Conservation (phyloP, 1,284 basidiomycete genomes). For the Moniliella sp. region DNA sequence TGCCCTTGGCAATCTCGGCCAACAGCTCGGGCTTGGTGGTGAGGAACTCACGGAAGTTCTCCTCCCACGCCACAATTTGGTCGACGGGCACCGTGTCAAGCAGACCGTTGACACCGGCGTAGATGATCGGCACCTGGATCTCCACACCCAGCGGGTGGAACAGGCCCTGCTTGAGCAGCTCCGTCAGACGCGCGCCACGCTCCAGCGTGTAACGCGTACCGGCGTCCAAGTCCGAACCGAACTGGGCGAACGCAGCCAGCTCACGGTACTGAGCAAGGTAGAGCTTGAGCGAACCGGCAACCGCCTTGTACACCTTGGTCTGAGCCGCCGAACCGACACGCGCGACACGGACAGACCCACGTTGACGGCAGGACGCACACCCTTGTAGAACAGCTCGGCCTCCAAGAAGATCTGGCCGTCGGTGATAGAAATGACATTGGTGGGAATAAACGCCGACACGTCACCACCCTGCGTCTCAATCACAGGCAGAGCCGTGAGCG, state of each 20-base stretch:
- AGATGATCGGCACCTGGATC: slow-evolving; percentile 92
- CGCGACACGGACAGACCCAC: slow-evolving; percentile 99
- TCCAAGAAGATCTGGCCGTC: slow-evolving; percentile 33
- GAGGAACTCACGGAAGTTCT: slow-evolving; percentile 57
- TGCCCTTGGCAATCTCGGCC: slow-evolving; percentile 53
- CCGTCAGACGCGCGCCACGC: slow-evolving; percentile 91
- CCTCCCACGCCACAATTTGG: slow-evolving; percentile 82
- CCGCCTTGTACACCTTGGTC: slow-evolving; percentile 72
- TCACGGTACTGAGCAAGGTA: slow-evolving; percentile 99
- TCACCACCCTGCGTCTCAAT: slow-evolving; percentile 99
- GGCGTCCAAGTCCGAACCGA: slow-evolving; percentile 97
- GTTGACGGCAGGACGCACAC: slow-evolving; percentile 95
- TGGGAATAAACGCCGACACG: slow-evolving; percentile 55
- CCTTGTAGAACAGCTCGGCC: slow-evolving; percentile 74
- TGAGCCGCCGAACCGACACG: slow-evolving; percentile 98
- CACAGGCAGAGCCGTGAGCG: slow-evolving; percentile 89
- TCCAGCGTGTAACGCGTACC: slow-evolving; percentile 64
- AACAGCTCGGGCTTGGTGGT: slow-evolving; percentile 29
- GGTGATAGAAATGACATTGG: slow-evolving; percentile 33
- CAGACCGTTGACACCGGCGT: slow-evolving; percentile 70
- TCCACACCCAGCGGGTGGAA: slow-evolving; percentile 52
- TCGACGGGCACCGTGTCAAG: slow-evolving; percentile 70
- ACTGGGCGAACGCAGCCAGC: slow-evolving; percentile 95
- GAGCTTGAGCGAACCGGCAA: slow-evolving; percentile 94
- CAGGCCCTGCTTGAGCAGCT: slow-evolving; percentile 96